These are phyloP conservation scores for Nicotiana tabacum DNA, from an alignment of 257 asterid species.

Conservation along the genomic window DNA sequence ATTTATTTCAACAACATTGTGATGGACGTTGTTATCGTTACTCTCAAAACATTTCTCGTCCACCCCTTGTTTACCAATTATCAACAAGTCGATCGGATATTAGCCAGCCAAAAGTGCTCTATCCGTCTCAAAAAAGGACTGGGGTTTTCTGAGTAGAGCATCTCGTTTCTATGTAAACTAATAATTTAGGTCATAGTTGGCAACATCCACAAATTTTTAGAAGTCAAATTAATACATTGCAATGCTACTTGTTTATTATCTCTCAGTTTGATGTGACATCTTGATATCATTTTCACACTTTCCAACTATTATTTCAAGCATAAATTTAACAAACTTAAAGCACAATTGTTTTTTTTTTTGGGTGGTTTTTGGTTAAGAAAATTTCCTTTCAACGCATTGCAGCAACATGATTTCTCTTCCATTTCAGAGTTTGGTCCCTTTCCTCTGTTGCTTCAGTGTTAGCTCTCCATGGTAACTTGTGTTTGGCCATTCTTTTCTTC, in stretches of 20 bases:
- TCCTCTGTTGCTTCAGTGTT: constrained; percentile 5
- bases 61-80: not conserved
- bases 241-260: too few species aligned
- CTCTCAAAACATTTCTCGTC: not conserved
- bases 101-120: not conserved
- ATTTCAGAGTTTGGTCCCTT: constrained; percentile 15
- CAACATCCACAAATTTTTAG: too few species aligned
- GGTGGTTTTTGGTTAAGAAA: not conserved
- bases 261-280: too few species aligned
- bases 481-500: constrained; percentile 15
- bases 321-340: not conserved
- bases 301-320: too few species aligned
- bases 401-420: constrained; percentile 26
- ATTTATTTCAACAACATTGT: not conserved
- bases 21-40: not conserved
- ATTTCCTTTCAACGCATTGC: not conserved
- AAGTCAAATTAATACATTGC: too few species aligned
- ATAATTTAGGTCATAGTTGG: too few species aligned
- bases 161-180: too few species aligned
- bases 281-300: too few species aligned
- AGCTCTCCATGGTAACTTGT: constrained; percentile 20
- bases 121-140: too few species aligned
- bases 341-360: not conserved
- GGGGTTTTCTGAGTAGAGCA: too few species aligned
- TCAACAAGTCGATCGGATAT: not conserved